phyloP scores from a whole-genome alignment of 805 yeast genomes.

The Wickerhamomyces rabaulensis region DNA sequence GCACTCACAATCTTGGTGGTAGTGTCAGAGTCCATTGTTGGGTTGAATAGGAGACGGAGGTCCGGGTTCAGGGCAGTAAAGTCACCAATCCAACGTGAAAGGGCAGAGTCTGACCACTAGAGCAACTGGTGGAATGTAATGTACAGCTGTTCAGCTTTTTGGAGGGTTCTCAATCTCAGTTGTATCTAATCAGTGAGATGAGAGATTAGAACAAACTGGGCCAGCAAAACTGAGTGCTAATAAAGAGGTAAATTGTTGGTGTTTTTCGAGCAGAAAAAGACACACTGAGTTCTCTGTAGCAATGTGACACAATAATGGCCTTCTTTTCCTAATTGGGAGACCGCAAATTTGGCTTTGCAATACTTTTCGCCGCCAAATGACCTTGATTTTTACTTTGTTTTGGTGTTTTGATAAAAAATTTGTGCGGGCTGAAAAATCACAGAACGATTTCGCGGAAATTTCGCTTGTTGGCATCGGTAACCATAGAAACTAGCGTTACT shows the following conservation, averaged over 20 bases:
- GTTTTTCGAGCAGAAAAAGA: background rate
- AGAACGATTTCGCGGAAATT: background rate
- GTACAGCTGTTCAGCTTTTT: background rate
- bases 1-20: slow-evolving; percentile 74
- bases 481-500: background rate
- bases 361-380: background rate
- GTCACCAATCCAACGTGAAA: background rate
- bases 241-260: background rate
- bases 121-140: background rate
- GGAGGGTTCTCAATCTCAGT: background rate
- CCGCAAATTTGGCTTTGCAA: background rate
- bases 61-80: background rate
- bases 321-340: background rate
- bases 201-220: background rate
- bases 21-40: slow-evolving; percentile 57
- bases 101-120: background rate
- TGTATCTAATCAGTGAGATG: background rate
- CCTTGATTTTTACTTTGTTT: background rate
- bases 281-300: background rate
- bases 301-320: background rate
- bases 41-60: background rate
- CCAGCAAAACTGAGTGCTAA: background rate
- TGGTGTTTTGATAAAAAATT: background rate
- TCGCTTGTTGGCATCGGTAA: background rate
- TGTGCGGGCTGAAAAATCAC: background rate